phyloP scores from a whole-genome alignment of 2,329 filamentous ascomycete genomes.

The Phyllachora maydis region DNA sequence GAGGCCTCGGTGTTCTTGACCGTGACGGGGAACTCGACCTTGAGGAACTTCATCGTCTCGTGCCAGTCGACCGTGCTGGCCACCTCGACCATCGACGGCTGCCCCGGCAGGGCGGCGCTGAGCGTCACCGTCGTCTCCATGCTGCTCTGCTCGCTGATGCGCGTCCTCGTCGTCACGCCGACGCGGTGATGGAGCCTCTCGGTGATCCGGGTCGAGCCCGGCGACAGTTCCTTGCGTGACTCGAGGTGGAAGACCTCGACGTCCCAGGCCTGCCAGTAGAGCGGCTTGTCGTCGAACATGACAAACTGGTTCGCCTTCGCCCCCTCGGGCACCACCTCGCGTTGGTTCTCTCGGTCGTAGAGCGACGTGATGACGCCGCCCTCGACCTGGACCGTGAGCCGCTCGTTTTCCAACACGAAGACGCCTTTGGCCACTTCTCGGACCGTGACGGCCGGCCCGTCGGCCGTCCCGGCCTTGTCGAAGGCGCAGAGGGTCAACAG shows the following conservation, averaged over 20 bases:
- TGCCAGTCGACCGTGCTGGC: conserved; percentile 86
- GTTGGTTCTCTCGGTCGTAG: conserved; percentile 49
- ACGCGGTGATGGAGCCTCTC: conserved; percentile 57
- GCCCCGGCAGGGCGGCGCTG: conserved; percentile 41
- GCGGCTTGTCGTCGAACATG: conserved; percentile 88
- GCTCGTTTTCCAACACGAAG: conserved; percentile 62
- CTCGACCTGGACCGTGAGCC: conserved; percentile 52
- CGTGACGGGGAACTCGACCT: conserved; percentile 93
- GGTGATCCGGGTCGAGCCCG: conserved; percentile 46
- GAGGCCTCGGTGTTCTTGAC: conserved; percentile 78
- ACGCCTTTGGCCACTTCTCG: conserved; percentile 32
- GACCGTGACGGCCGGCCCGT: conserved; percentile 27
- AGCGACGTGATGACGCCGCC: conserved; percentile 68
- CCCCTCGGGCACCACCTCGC: conserved; percentile 56
- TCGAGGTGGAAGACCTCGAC: conserved; percentile 92
- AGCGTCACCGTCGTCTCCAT: conserved; percentile 74
- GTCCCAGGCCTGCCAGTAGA: conserved; percentile 97
- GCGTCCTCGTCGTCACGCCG: conserved; percentile 64
- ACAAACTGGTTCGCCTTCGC: conserved; percentile 79
- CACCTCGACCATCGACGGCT: conserved; percentile 55
- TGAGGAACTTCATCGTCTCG: conserved; percentile 93
- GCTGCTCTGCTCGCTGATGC: conserved; percentile 73
- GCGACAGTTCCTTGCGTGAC: conserved; percentile 56
- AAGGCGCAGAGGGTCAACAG: conserved; percentile 28
- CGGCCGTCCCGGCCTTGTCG: conserved; percentile 19